Evolutionary conservation across 331 rosid genomes (phyloP).

Genomic region (Rosa hybrid): DNA sequence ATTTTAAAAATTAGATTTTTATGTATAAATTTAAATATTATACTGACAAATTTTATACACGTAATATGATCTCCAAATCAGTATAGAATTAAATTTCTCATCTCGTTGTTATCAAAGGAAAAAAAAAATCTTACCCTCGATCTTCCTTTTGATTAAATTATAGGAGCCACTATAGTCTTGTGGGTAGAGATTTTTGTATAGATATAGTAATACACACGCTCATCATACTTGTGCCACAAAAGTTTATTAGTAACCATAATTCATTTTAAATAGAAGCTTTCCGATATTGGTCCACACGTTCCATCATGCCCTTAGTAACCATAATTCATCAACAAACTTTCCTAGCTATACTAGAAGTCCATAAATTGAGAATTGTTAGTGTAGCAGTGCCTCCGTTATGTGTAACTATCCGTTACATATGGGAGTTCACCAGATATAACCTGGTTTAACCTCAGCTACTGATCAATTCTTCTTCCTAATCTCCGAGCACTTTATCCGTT

Average conservation of each 20-base stretch:
- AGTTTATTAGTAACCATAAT: no score
- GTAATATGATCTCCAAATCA: no score
- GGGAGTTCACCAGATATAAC: neutral
- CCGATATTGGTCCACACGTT: neutral
- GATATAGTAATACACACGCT: neutral
- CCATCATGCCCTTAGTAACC: neutral
- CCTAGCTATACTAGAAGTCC: neutral
- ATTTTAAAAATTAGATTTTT: no score
- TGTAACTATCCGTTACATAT: neutral
- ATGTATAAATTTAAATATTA: no score
- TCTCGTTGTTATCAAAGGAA: no score
- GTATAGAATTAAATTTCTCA: no score
- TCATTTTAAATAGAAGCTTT: neutral
- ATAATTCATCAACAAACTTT: neutral
- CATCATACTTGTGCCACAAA: neutral
- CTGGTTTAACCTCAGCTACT: neutral
- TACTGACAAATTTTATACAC: no score
- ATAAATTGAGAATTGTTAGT: neutral
- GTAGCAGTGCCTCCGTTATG: neutral
- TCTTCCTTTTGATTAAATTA: no score
- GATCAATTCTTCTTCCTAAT: neutral
- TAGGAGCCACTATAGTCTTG: no score
- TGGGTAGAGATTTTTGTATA: no score
- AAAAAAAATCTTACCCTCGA: no score
- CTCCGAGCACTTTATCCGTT: neutral